Percentiles rank a stretch among this genome's conserved stretches.
Evolutionary conservation across 306 rosid species (phyloP).

Genomic region (Luffa aegyptiaca): DNA sequence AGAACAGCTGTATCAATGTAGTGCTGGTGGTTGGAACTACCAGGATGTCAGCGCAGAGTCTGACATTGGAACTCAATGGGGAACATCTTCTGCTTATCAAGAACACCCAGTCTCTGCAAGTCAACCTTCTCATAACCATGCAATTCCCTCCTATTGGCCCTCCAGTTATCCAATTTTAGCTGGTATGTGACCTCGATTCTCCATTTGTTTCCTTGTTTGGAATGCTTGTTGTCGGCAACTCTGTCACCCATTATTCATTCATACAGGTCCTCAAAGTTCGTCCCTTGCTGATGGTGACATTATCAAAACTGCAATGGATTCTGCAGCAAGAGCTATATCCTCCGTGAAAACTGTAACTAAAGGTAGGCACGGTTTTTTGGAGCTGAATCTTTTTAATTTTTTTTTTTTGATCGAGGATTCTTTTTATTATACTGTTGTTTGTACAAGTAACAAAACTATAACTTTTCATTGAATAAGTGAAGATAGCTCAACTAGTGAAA

Average conservation of each 20-base stretch:
- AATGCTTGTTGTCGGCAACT: slow-evolving; percentile 22
- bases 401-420: not conserved
- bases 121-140: slow-evolving; percentile 35
- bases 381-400: not conserved
- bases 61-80: slow-evolving; percentile 21
- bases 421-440: not conserved
- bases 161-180: slow-evolving; percentile 25
- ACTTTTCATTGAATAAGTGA: not conserved
- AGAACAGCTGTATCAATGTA: slow-evolving; percentile 60
- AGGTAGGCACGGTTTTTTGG: slow-evolving; percentile 31
- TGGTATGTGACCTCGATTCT: slow-evolving; percentile 28
- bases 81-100: slow-evolving; percentile 20
- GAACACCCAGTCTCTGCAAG: slow-evolving; percentile 24
- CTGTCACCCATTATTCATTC: slow-evolving; percentile 21
- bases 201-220: slow-evolving; percentile 30
- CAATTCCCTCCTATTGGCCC: slow-evolving; percentile 42
- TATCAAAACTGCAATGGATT: slow-evolving; percentile 50
- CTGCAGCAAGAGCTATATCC: slow-evolving; percentile 69
- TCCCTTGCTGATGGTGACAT: slow-evolving; percentile 35
- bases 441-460: not conserved
- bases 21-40: slow-evolving; percentile 35
- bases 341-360: slow-evolving; percentile 30
- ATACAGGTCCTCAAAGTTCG: slow-evolving; percentile 21
- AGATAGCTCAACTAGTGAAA: not conserved
- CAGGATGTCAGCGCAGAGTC: slow-evolving; percentile 29